Evolutionary conservation across 352 stramenopile species (phyloP), one percentile per base, ranked within the genome.

Genomic region (Aphanomyces astaci): DNA sequence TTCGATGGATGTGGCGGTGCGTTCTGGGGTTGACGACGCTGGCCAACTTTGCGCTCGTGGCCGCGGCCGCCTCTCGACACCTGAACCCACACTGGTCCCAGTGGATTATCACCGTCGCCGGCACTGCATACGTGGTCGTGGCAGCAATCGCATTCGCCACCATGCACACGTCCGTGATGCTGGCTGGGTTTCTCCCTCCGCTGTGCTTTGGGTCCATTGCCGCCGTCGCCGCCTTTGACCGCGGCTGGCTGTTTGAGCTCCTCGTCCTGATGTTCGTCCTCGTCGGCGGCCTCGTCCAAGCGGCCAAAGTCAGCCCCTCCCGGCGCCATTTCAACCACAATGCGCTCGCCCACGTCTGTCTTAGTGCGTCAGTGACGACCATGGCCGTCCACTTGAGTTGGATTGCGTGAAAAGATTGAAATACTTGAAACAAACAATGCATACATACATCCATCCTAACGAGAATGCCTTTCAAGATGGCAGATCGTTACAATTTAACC

Each of bases 291-390:
- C 78, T 94, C 69, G 80, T 93, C 62, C 86, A 94, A 75, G 84
- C 80, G 2, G 78, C 92, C 45, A 81, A 92, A 27, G 87, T 89
- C 74, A 88, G 81, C 60, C 86, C 86, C 27, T 89, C 79, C 77
- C 87, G 87, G 70, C 73, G 85, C 72, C 83, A 84, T 71, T 94
- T 94, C 75, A 94, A 94, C 82, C 86, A 94, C 80, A 94, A 94
- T 64, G 86, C 86, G 59, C 75, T 94, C 43, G 91, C 86, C 39
- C 86, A 94, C 74, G 82, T 93, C 46, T 83, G 92, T 53, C 76
- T 94, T 48, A 90, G 84, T 32, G 69, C 90, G 55, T 85, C 86
- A 13, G 84, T 85, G 51, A 90, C 84, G 56, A 87, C 91, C 68
- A 86, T 94, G 82, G 73, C 92, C 62, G 74, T 92, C 31, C 84